A percentile compares a stretch with the other conserved stretches of the same genome.
These are phyloP conservation scores for Volvox carteri DNA, from an alignment of 163 green algal genomes.

Conservation along the genomic window DNA sequence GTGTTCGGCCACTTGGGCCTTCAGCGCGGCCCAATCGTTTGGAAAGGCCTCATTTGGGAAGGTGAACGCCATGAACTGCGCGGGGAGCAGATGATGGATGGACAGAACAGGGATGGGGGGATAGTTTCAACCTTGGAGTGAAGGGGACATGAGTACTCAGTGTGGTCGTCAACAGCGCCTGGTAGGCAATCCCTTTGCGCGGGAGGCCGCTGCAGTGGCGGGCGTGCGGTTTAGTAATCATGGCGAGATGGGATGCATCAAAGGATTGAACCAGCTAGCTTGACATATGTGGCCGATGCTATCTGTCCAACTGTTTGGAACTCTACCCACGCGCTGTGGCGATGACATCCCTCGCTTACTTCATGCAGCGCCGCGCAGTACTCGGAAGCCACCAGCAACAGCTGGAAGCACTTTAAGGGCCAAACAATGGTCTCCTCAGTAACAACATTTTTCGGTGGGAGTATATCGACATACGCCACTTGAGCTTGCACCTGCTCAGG, in stretches of 20 bases:
- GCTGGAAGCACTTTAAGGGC: not conserved
- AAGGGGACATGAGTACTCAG: not conserved
- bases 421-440: not conserved
- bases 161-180: too few relatives aligned
- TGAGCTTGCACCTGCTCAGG: not conserved
- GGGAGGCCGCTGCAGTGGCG: too few relatives aligned
- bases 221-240: too few relatives aligned
- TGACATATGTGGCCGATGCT: too few relatives aligned
- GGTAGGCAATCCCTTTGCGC: too few relatives aligned
- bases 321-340: too few relatives aligned
- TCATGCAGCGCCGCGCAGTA: conserved; percentile 34
- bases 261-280: too few relatives aligned
- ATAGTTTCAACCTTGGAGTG: not conserved
- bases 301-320: too few relatives aligned
- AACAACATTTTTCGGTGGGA: not conserved
- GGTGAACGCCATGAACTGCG: conserved; percentile 14
- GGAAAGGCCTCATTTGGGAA: not conserved
- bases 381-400: conserved; percentile 25
- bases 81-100: too few relatives aligned
- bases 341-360: too few relatives aligned
- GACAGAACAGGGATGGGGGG: not conserved
- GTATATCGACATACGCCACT: not conserved
- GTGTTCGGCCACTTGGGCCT: not conserved
- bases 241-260: too few relatives aligned
- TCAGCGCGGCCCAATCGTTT: not conserved